Evolutionary conservation across 2,329 filamentous ascomycete species (phyloP).

Genomic region (Penicillium sclerotiorum): DNA sequence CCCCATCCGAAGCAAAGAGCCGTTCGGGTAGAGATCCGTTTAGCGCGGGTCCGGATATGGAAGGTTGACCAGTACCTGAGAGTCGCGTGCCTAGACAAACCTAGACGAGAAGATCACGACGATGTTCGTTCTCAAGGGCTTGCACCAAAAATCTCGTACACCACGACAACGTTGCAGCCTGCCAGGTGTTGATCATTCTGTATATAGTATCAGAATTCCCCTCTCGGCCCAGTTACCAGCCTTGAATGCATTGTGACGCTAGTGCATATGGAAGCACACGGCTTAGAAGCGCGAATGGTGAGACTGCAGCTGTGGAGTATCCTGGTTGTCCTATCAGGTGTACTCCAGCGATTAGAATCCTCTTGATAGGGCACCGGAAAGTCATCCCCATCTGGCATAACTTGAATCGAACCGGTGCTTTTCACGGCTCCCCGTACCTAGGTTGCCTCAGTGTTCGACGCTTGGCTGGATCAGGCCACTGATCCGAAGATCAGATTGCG

Average conservation of each 20-base stretch:
- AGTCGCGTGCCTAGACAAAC: no score
- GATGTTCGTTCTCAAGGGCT: no score
- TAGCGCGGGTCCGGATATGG: neutral
- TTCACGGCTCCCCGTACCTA: neutral
- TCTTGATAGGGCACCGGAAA: constrained; percentile 2
- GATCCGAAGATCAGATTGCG: constrained; percentile 2
- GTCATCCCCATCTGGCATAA: neutral
- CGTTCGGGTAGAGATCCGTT: neutral
- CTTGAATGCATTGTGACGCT: neutral
- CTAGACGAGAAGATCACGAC: no score
- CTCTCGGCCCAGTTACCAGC: neutral
- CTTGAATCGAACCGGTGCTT: neutral
- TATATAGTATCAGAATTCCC: neutral
- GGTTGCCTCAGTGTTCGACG: neutral
- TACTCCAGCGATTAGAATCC: neutral
- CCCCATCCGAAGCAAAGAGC: neutral
- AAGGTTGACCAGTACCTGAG: no score
- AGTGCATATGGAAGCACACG: neutral
- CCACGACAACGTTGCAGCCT: no score
- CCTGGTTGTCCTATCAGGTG: neutral
- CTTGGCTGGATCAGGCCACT: constrained; percentile 5
- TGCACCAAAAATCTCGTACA: no score
- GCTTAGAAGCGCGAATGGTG: neutral
- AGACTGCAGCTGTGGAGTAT: neutral
- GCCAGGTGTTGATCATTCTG: no score